phyloP scores from a whole-genome alignment of 2,329 filamentous ascomycete species.

The Graphilbum ipis-grandicollis region DNA sequence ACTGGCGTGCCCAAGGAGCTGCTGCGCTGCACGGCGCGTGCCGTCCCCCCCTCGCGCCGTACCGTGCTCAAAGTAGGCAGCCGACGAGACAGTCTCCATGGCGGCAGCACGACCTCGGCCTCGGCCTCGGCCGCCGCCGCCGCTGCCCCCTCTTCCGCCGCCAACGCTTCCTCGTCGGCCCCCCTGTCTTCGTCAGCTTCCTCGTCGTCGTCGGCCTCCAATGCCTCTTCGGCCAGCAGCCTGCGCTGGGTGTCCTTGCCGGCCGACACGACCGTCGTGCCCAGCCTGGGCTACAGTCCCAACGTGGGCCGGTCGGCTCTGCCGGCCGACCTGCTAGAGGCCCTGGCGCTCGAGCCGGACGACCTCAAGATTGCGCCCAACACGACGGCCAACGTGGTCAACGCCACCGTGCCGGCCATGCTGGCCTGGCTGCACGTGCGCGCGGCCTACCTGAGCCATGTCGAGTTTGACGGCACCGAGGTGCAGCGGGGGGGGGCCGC shows the following conservation, averaged over 20 bases:
- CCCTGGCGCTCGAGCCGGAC: constrained; percentile 1
- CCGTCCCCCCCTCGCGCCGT: constrained; percentile 7
- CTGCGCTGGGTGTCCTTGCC: constrained; percentile 8
- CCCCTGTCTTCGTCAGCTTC: background rate
- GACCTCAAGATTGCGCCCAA: constrained; percentile 3
- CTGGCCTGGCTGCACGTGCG: constrained; percentile 11
- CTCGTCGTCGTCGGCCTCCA: background rate
- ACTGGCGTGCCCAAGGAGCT: constrained; percentile 9
- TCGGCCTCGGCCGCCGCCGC: too few relatives aligned
- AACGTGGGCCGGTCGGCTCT: constrained; percentile 4
- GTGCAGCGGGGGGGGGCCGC: constrained; percentile 4
- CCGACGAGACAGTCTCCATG: background rate
- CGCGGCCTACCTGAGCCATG: constrained; percentile 6
- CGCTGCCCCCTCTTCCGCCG: too few relatives aligned
- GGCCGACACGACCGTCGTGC: constrained; percentile 1
- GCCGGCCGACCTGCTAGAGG: constrained; percentile 1
- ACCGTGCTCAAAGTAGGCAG: constrained; percentile 4
- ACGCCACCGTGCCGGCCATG: constrained; percentile 9
- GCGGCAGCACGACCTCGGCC: background rate
- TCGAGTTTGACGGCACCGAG: constrained; percentile 8
- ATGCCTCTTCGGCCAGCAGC: background rate
- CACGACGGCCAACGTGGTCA: constrained; percentile 7
- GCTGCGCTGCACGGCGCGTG: constrained; percentile 7
- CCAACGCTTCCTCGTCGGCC: background rate
- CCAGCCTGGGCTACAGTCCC: constrained; percentile 6